Base-by-base conservation (phyloP, 257 asterid genomes). In the Solanum piurae region DNA sequence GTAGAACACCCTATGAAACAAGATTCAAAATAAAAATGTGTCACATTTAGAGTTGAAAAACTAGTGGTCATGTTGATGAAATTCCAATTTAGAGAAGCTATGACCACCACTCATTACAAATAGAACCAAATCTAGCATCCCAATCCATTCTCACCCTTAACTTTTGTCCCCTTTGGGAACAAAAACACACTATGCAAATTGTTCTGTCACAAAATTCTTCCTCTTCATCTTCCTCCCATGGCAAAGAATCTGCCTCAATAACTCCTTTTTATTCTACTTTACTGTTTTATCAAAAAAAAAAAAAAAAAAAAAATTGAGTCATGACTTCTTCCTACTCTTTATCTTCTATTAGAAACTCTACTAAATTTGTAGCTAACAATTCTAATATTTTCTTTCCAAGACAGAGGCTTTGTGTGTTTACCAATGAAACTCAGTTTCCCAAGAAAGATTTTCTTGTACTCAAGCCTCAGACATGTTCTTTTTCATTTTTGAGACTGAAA, bases 271-370 rank as follows among this genome's bases (percentile, higher is more conserved):
- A 76, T 10, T 71, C 87, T 79, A 86, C 83, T 89, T 58, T 60
- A 42, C 16, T 77, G 58, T 52, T 82, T 79, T 34, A 13, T 20
- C 86, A 23, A 76, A 21, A 69, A 27, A 68, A 68, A 68, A 68
- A 27, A 66, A 55, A 0, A 5, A 5, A 12, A 5, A 85, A 10
- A 58, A 46, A 66, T 44, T 68, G 75, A 92, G 90, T 85, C 94
- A 94, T 96, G 98, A 86, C 91, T 89, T 86, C 93, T 88, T 93
- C 95, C 46, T 92, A 92, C 90, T 89, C 91, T 87, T 83, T 96
- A 73, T 93, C 95, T 86, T 91, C 93, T 33, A 77, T 91, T 3
- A 90, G 94, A 89, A 93, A 87, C 92, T 89, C 89, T 83, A 88
- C 92, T 87, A 83, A 89, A 42, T 91, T 38, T 71, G 85, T 90